Conservation (phyloP, 805 yeast genomes). For the Clavispora asparagi region DNA sequence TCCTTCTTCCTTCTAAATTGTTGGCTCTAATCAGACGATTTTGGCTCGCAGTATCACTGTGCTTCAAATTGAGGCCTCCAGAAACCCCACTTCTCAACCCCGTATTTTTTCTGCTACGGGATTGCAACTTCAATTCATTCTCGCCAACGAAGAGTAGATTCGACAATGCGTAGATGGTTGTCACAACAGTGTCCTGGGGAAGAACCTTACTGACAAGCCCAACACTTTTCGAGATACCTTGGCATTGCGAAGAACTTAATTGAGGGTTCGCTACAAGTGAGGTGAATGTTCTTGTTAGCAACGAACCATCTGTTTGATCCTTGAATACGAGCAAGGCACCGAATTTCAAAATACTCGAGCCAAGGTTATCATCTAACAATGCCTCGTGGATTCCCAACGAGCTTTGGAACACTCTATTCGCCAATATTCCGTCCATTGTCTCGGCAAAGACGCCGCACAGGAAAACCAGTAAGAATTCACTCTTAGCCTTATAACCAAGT, state of each 20-base stretch:
- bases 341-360: slow-evolving; percentile 47
- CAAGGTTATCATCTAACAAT: slow-evolving; percentile 47
- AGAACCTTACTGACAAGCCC: slow-evolving; percentile 63
- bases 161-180: slow-evolving; percentile 77
- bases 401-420: slow-evolving; percentile 43
- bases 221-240: slow-evolving; percentile 50
- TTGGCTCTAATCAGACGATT: slow-evolving; percentile 10
- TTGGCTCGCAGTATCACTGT: slow-evolving; percentile 3
- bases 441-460: slow-evolving; percentile 50
- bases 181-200: slow-evolving; percentile 77
- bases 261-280: slow-evolving; percentile 52
- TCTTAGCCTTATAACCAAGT: slow-evolving; percentile 51
- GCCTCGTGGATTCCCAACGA: slow-evolving; percentile 50
- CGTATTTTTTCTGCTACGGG: slow-evolving; percentile 20
- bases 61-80: slow-evolving; percentile 1
- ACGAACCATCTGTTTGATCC: slow-evolving; percentile 33
- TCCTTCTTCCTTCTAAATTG: slow-evolving; percentile 6
- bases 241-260: slow-evolving; percentile 43
- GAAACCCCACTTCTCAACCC: slow-evolving; percentile 18
- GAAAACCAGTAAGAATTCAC: slow-evolving; percentile 54
- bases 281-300: slow-evolving; percentile 42
- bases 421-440: slow-evolving; percentile 37
- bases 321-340: slow-evolving; percentile 50
- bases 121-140: slow-evolving; percentile 28
- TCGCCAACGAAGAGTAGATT: slow-evolving; percentile 62